Evolutionary conservation across 805 yeast genomes (phyloP).

Genomic region (Candida maltosa): DNA sequence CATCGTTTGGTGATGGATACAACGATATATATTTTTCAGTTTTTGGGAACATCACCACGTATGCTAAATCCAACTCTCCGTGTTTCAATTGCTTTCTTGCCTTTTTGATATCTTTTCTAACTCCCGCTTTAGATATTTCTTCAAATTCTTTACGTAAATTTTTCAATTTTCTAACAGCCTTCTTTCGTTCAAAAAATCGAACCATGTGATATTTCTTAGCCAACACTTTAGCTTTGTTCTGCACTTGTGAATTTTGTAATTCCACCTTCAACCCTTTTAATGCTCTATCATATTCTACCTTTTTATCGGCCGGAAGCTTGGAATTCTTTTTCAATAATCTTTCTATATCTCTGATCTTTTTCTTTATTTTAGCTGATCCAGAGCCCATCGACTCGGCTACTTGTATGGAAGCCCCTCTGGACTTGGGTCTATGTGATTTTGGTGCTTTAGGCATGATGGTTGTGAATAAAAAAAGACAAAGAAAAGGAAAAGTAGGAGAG

Average conservation of each 20-base stretch:
- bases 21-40: conserved; percentile 76
- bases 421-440: conserved; percentile 10
- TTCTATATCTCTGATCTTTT: conserved; percentile 82
- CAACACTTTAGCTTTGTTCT: conserved; percentile 44
- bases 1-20: conserved; percentile 49
- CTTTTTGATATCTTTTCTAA: conserved; percentile 37
- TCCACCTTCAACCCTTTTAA: conserved; percentile 62
- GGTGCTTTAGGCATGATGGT: conserved; percentile 16
- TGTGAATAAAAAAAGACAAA: too few relatives aligned
- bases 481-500: background rate
- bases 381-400: conserved; percentile 29
- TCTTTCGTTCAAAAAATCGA: conserved; percentile 84
- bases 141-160: conserved; percentile 39
- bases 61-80: conserved; percentile 67
- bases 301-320: conserved; percentile 58
- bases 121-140: conserved; percentile 30
- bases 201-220: conserved; percentile 89
- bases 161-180: conserved; percentile 71
- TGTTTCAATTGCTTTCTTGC: conserved; percentile 51
- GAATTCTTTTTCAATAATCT: conserved; percentile 55
- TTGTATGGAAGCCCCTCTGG: conserved; percentile 18
- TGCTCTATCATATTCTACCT: conserved; percentile 73
- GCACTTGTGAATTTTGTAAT: conserved; percentile 44
- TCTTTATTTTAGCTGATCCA: conserved; percentile 59
- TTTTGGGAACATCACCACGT: conserved; percentile 74